Base-by-base conservation (phyloP, 2,329 filamentous ascomycete species). In the Aplosporella prunicola region DNA sequence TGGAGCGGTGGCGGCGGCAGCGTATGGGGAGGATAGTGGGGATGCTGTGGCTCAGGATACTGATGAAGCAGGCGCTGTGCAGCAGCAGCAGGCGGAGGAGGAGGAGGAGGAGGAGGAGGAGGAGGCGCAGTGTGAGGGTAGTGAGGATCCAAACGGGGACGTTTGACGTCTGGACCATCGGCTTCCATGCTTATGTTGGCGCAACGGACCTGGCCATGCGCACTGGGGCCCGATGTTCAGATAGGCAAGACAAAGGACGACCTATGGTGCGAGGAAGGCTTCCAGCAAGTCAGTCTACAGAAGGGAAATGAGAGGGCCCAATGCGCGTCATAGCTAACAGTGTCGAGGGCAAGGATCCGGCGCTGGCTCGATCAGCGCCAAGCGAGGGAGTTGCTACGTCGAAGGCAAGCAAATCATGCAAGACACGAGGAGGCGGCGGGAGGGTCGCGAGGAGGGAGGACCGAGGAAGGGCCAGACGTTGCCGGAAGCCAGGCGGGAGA, bases 101-200 rank as follows among this genome's bases (percentile, higher is more conserved):
- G 22, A 24, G 8, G 22, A 24, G 22, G 31, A 40, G 31, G 38
- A 24, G 32, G 20, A 40, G 31, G 32, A 25, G 38, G 31, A 26
- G 30, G 31, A 17, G 14, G 29, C 10, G 15, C 13, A 31, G 29
- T 14, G 32, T 27, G 32, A 40, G 31, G 38, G 25, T 40, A 35
- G 31, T 40, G 32, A 34, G 31, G 11, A 29, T 40, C 38, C 38
- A 40, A 35, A 40, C 38, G 38, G 38, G 38, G 26, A 40, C 38
- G 38, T 31, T 40, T 40, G 26, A 40, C 38, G 38, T 40, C 38
- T 40, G 38, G 38, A 40, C 38, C 38, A 35, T 40, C 38, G 38
- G 38, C 32, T 35, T 40, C 38, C 38, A 40, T 40, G 38, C 38
- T 40, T 40, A 40, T 35, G 38, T 35, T 40, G 38, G 38, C 38